Conservation (phyloP, 2,329 filamentous ascomycete species). For the Neonectria punicea region DNA sequence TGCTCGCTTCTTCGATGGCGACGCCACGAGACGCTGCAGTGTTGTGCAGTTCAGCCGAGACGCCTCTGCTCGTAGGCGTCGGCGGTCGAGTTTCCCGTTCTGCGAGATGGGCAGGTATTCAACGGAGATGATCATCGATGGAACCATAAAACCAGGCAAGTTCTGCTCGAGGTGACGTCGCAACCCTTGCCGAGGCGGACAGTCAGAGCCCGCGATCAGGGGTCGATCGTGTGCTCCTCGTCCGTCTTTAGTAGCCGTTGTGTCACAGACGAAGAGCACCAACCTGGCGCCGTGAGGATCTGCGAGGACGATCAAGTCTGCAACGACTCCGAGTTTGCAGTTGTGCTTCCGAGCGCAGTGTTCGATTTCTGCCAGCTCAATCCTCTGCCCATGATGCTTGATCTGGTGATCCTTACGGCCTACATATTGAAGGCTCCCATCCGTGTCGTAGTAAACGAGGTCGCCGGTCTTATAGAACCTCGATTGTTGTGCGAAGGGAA, state of each 20-base stretch:
- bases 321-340: background rate
- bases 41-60: background rate
- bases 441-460: conserved; percentile 38
- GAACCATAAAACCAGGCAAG: background rate
- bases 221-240: background rate
- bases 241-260: background rate
- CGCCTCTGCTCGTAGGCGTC: background rate
- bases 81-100: background rate
- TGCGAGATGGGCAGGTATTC: background rate
- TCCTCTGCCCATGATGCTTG: conserved; percentile 64
- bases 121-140: background rate
- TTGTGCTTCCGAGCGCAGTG: background rate
- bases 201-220: background rate
- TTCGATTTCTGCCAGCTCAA: conserved; percentile 51
- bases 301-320: background rate
- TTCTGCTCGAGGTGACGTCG: background rate
- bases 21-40: background rate
- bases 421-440: conserved; percentile 52
- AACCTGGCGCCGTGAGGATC: background rate
- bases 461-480: conserved; percentile 28
- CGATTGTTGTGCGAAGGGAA: background rate
- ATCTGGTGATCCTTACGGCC: conserved; percentile 65
- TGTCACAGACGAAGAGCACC: background rate
- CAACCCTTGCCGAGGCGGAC: background rate
- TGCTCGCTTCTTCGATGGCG: background rate